phyloP scores from a whole-genome alignment of 257 asterid genomes.

The Solanum habrochaites region DNA sequence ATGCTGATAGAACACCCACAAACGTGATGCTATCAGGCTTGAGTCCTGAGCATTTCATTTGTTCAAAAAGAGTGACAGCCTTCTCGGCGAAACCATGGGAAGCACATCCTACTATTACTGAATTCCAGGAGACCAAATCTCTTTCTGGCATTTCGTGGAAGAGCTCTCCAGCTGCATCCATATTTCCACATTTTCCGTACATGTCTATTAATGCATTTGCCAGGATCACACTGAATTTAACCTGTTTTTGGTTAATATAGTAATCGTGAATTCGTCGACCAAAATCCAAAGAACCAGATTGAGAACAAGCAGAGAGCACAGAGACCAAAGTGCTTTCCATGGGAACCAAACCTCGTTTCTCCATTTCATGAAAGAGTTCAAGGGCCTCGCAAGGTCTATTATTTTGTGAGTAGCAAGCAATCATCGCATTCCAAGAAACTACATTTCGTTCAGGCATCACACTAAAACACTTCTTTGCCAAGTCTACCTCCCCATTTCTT shows the following conservation, averaged over 20 bases:
- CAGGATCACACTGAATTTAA: constrained; percentile 30
- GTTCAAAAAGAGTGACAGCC: constrained; percentile 45
- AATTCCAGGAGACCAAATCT: constrained; percentile 64
- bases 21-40: constrained; percentile 61
- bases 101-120: constrained; percentile 61
- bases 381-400: constrained; percentile 54
- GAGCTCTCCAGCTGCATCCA: constrained; percentile 38
- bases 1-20: constrained; percentile 67
- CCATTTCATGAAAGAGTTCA: constrained; percentile 48
- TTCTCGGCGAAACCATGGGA: constrained; percentile 50
- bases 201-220: constrained; percentile 56
- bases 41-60: constrained; percentile 20
- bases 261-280: constrained; percentile 31
- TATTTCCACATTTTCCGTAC: constrained; percentile 66
- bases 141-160: constrained; percentile 37
- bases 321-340: constrained; percentile 53
- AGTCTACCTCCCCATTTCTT: constrained; percentile 48
- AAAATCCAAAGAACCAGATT: constrained; percentile 40
- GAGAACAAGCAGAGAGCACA: constrained; percentile 78
- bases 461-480: constrained; percentile 42
- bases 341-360: constrained; percentile 33
- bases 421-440: constrained; percentile 76
- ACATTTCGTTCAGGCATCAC: constrained; percentile 62
- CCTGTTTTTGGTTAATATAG: constrained; percentile 30
- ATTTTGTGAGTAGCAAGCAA: constrained; percentile 68